These are phyloP conservation scores for Cardamine resedifolia DNA, from an alignment of 345 rosid genomes.

Conservation along the genomic window DNA sequence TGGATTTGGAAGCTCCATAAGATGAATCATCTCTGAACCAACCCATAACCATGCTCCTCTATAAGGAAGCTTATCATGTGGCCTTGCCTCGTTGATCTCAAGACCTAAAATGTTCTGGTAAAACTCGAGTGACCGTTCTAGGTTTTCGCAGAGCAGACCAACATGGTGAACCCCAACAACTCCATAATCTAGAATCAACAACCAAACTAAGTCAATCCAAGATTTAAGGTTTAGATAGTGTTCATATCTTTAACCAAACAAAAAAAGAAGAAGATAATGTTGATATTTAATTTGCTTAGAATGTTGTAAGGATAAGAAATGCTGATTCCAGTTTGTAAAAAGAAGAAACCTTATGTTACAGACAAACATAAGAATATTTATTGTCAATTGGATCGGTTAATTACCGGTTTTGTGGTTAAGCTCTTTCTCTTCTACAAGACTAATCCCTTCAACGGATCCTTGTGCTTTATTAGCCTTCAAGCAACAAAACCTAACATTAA, in stretches of 20 bases:
- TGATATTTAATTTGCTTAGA: neutral
- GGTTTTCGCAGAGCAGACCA: slow-evolving; percentile 77
- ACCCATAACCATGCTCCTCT: slow-evolving; percentile 98
- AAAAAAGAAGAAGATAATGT: too few relatives aligned
- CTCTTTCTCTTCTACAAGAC: slow-evolving; percentile 44
- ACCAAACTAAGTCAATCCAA: neutral
- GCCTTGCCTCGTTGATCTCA: slow-evolving; percentile 91
- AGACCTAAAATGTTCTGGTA: slow-evolving; percentile 83
- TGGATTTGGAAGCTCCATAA: slow-evolving; percentile 99
- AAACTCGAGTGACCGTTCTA: slow-evolving; percentile 82
- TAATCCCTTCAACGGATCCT: slow-evolving; percentile 50
- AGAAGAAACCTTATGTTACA: too few relatives aligned
- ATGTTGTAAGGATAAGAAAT: neutral
- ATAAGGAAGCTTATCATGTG: slow-evolving; percentile 87
- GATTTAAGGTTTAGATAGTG: neutral
- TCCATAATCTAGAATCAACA: slow-evolving; percentile 65
- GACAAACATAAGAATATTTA: neutral
- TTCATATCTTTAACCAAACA: too few relatives aligned
- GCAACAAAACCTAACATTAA: slow-evolving; percentile 28
- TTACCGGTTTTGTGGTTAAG: slow-evolving; percentile 55
- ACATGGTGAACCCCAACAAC: slow-evolving; percentile 85
- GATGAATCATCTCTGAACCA: slow-evolving; percentile 95
- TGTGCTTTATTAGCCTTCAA: slow-evolving; percentile 47
- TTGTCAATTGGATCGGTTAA: neutral
- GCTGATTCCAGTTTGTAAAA: slow-evolving; percentile 1